phyloP scores from a whole-genome alignment of 345 rosid genomes.

The Arabidopsis thaliana region TAIR10.1 NC_003074.8:17533001-17533500 shows the following conservation, averaged over 20 bases:
- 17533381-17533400: background rate
- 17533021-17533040: background rate
- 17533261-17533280: fast-evolving
- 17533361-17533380: background rate
- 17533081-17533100: background rate
- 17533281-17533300: background rate
- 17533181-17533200: background rate
- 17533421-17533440: background rate
- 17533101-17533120: background rate
- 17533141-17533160: background rate
- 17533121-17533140: background rate
- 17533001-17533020: background rate
- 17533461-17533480: fast-evolving
- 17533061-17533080: background rate
- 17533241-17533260: fast-evolving
- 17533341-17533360: background rate
- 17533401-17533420: fast-evolving
- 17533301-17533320: background rate
- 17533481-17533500: background rate
- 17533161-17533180: background rate
- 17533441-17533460: background rate
- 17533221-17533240: constrained; percentile 8
- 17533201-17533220: background rate
- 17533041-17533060: background rate
- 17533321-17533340: fast-evolving